A percentile compares a stretch with the other conserved stretches of the same genome.
phyloP scores from a whole-genome alignment of 257 asterid genomes.

The Sherardia arvensis region DNA sequence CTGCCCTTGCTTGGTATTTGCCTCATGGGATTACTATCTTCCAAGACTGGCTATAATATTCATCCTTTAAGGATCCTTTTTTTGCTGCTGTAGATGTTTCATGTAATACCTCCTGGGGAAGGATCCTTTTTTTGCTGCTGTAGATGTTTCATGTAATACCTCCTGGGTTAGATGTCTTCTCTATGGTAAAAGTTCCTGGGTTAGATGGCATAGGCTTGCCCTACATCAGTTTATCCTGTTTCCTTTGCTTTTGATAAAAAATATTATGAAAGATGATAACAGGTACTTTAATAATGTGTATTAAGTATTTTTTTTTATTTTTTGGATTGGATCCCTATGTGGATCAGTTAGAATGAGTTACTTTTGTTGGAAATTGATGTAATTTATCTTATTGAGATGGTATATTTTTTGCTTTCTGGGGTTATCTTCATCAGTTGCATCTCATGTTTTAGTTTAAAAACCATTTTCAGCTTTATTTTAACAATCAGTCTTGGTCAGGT shows the following conservation, averaged over 20 bases:
- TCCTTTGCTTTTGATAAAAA: background rate
- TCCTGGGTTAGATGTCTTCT: background rate
- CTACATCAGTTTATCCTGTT: background rate
- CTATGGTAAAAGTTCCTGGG: background rate
- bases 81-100: background rate
- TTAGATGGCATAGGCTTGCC: background rate
- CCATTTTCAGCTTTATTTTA: background rate
- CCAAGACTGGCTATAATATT: background rate
- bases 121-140: background rate
- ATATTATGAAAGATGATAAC: background rate
- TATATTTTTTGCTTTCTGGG: background rate
- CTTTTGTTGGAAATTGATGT: background rate
- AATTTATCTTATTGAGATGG: background rate
- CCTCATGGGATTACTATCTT: background rate
- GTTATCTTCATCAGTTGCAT: background rate
- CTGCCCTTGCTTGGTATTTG: background rate
- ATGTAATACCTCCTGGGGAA: no score
- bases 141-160: background rate
- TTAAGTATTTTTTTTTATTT: no score
- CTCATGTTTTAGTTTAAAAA: background rate
- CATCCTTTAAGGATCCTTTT: background rate
- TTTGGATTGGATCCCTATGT: background rate
- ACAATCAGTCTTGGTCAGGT: conserved; percentile 34
- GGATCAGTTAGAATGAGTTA: background rate
- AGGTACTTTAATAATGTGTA: no score